Evolutionary conservation across 352 stramenopile species (phyloP).

Genomic region (Globisporangium orthogonon): DNA sequence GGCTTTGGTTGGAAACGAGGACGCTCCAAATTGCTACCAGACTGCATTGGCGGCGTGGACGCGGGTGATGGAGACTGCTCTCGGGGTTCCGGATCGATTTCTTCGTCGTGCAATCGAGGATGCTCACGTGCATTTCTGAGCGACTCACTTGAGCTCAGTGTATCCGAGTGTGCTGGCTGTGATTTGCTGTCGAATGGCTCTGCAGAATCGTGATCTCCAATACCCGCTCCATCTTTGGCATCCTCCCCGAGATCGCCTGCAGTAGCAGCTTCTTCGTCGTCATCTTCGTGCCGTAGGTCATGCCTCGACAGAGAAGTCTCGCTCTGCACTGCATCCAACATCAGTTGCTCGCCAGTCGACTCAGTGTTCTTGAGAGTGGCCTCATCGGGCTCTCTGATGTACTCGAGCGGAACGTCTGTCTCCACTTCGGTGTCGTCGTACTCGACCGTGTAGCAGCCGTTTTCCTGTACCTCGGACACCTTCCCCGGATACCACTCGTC

Average conservation of each 20-base stretch:
- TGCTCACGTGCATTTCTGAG: not conserved
- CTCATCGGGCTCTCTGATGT: slow-evolving; percentile 34
- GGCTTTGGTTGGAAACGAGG: slow-evolving; percentile 8
- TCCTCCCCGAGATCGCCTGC: too few species aligned
- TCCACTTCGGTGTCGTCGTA: slow-evolving; percentile 84
- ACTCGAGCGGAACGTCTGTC: slow-evolving; percentile 37
- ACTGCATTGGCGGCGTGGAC: not conserved
- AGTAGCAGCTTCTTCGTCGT: not conserved
- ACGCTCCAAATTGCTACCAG: slow-evolving; percentile 6
- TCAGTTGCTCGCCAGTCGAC: too few species aligned
- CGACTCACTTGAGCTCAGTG: not conserved
- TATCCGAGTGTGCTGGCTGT: not conserved
- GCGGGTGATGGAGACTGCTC: not conserved
- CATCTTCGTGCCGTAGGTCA: not conserved
- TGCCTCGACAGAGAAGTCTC: not conserved
- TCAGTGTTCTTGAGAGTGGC: not conserved
- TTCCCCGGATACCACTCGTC: slow-evolving; percentile 67
- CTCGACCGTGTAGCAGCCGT: slow-evolving; percentile 61
- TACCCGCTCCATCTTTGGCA: not conserved
- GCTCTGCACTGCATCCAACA: not conserved
- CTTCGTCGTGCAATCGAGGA: not conserved
- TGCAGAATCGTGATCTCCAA: too few species aligned
- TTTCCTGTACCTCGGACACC: slow-evolving; percentile 53
- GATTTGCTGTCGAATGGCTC: not conserved
- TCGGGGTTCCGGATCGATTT: not conserved